These are phyloP conservation scores for Trichophyton schoenleinii DNA, from an alignment of 2,329 filamentous ascomycete species.

Conservation along the genomic window DNA sequence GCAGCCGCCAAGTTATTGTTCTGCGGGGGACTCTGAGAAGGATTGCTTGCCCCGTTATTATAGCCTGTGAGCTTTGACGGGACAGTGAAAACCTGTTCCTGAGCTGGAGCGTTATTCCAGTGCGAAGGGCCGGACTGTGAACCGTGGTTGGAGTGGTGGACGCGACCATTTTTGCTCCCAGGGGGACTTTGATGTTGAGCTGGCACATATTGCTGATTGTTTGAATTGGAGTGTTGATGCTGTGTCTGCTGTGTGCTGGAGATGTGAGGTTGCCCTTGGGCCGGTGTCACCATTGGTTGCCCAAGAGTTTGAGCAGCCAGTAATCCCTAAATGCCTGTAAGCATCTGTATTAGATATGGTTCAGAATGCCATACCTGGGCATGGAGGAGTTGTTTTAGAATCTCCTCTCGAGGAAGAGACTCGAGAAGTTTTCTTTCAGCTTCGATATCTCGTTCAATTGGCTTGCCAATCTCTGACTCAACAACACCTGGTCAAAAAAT, in stretches of 20 bases:
- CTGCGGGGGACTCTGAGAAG: background rate
- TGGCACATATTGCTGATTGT: background rate
- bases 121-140: background rate
- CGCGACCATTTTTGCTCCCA: background rate
- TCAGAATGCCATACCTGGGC: conserved; percentile 9
- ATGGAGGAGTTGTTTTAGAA: conserved; percentile 16
- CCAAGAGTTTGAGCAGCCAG: background rate
- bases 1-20: background rate
- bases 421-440: conserved; percentile 15
- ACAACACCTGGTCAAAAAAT: conserved; percentile 10
- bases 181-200: background rate
- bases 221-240: background rate
- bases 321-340: background rate
- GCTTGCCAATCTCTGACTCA: conserved; percentile 12
- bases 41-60: background rate
- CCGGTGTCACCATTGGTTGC: background rate
- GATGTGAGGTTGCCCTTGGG: background rate
- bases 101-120: background rate
- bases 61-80: background rate
- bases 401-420: conserved; percentile 12
- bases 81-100: background rate
- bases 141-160: background rate
- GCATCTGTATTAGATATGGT: background rate
- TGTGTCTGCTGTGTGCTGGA: background rate
- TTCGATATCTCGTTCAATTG: conserved; percentile 12